A percentile compares a stretch with the other conserved stretches of the same genome.
Evolutionary conservation across 2,329 filamentous ascomycete genomes (phyloP).

Genomic region (Trichoderma semiorbis): DNA sequence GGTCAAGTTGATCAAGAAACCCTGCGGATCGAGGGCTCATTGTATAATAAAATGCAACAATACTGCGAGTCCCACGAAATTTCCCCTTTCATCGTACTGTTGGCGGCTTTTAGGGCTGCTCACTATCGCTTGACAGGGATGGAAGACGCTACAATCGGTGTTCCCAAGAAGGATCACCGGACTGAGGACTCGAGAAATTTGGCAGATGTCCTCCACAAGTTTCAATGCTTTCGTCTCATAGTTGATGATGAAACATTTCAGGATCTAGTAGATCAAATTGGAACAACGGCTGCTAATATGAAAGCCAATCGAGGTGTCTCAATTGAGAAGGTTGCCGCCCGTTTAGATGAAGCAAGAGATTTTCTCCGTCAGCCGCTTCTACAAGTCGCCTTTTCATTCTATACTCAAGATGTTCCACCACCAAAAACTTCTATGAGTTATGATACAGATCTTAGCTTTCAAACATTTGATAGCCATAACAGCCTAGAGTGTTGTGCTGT

Average conservation of each 20-base stretch:
- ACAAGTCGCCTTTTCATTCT: not conserved
- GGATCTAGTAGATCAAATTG: not conserved
- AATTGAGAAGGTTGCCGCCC: not conserved
- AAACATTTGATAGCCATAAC: not conserved
- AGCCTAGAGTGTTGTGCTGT: not conserved
- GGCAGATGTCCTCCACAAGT: not conserved
- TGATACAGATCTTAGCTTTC: not conserved
- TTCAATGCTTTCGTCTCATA: not conserved
- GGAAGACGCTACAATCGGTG: not conserved
- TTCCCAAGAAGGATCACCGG: not conserved
- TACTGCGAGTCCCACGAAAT: not conserved
- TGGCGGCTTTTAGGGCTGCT: not conserved
- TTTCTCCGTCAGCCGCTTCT: not conserved
- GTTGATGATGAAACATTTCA: not conserved
- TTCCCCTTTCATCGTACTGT: not conserved
- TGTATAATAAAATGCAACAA: not conserved
- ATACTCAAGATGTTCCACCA: not conserved
- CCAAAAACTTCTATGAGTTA: not conserved
- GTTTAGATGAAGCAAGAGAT: not conserved
- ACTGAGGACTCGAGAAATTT: not conserved
- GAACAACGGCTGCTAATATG: not conserved
- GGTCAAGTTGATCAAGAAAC: not conserved
- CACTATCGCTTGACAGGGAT: not conserved
- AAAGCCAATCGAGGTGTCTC: not conserved
- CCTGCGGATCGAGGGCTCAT: not conserved